A percentile compares a stretch with the other conserved stretches of the same genome.
These are phyloP conservation scores for Pascua guehoae DNA, from an alignment of 1,284 basidiomycete genomes.

Conservation along the genomic window DNA sequence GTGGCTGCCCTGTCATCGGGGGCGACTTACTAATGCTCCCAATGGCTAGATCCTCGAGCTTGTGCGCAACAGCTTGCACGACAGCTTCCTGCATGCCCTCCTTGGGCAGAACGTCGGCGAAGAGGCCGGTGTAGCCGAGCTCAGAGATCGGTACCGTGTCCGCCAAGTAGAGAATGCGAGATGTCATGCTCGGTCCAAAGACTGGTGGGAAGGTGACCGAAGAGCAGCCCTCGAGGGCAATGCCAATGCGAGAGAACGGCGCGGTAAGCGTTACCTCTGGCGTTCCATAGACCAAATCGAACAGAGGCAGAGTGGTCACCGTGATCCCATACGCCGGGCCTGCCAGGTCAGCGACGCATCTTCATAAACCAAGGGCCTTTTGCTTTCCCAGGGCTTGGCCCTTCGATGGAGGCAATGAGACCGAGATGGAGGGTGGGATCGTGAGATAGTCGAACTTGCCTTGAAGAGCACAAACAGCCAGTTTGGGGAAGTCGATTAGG, in stretches of 20 bases:
- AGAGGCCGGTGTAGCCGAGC: slow-evolving; percentile 9
- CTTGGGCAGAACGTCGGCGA: slow-evolving; percentile 7
- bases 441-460: too few relatives aligned
- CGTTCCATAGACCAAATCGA: slow-evolving; percentile 18
- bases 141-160: slow-evolving; percentile 15
- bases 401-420: too few relatives aligned
- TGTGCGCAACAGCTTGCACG: slow-evolving; percentile 1
- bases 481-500: slow-evolving; percentile 22
- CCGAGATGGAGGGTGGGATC: too few relatives aligned
- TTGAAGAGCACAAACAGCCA: slow-evolving; percentile 13
- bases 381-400: too few relatives aligned
- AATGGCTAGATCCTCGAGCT: slow-evolving; percentile 14
- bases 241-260: slow-evolving; percentile 20
- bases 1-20: too few relatives aligned
- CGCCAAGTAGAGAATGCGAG: slow-evolving; percentile 16
- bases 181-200: slow-evolving; percentile 13
- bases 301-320: slow-evolving; percentile 19
- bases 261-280: slow-evolving; percentile 16
- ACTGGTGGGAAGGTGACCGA: slow-evolving; percentile 16
- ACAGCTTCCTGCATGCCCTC: slow-evolving; percentile 9
- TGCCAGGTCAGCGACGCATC: neutral
- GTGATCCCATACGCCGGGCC: slow-evolving; percentile 20
- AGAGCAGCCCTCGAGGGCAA: slow-evolving; percentile 17
- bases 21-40: slow-evolving; percentile 7
- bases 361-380: too few relatives aligned